A percentile compares a stretch with the other conserved stretches of the same genome.
phyloP scores from a whole-genome alignment of 352 stramenopile species.

The Globisporangium takayamanum region DNA sequence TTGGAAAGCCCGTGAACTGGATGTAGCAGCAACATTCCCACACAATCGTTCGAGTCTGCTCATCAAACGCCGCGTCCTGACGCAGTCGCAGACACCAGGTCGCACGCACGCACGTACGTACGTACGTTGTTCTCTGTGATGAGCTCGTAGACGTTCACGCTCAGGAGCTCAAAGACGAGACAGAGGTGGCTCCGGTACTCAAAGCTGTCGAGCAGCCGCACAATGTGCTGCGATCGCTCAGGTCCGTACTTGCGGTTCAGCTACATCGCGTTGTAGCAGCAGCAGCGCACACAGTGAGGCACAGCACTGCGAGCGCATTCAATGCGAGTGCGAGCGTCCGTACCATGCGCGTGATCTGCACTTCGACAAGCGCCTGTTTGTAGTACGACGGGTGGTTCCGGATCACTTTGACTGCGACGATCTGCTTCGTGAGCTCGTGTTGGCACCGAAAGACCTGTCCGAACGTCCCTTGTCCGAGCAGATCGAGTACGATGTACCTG shows the following conservation, averaged over 20 bases:
- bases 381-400: slow-evolving; percentile 93
- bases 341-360: slow-evolving; percentile 88
- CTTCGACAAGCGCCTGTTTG: slow-evolving; percentile 91
- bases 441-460: slow-evolving; percentile 46
- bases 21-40: background rate
- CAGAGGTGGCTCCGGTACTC: slow-evolving; percentile 91
- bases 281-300: background rate
- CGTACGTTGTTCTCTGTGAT: slow-evolving; percentile 85
- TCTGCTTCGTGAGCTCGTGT: slow-evolving; percentile 44
- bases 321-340: slow-evolving; percentile 23
- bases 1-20: slow-evolving; percentile 71
- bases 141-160: slow-evolving; percentile 94
- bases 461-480: slow-evolving; percentile 89
- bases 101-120: slow-evolving; percentile 17
- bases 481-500: slow-evolving; percentile 87
- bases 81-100: background rate
- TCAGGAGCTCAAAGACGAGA: slow-evolving; percentile 92
- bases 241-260: slow-evolving; percentile 21
- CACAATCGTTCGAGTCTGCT: background rate
- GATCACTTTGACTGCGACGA: slow-evolving; percentile 96
- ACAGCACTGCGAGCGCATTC: slow-evolving; percentile 15
- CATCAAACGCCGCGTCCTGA: too few species aligned
- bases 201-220: slow-evolving; percentile 87
- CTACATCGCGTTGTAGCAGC: slow-evolving; percentile 6
- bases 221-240: slow-evolving; percentile 60